Percentiles rank a stretch among this genome's conserved stretches.
phyloP scores from a whole-genome alignment of 2,329 filamentous ascomycete species.

The Paecilomyces variotii region DNA sequence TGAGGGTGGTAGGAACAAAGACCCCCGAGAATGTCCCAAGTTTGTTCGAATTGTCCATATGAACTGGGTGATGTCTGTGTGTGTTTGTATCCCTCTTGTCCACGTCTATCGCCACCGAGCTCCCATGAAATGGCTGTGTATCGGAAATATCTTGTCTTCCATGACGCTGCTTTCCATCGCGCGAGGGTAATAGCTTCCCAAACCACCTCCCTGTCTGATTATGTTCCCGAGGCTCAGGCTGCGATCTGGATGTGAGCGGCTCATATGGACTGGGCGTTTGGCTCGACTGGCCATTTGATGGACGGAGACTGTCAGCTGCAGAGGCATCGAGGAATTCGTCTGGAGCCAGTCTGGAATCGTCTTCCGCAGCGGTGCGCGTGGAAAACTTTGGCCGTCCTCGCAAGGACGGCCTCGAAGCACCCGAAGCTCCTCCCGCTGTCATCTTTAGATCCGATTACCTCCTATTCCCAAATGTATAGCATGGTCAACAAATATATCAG shows the following conservation, averaged over 20 bases:
- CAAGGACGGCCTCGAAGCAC: conserved; percentile 19
- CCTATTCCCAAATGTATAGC: background rate
- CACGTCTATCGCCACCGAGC: conserved; percentile 10
- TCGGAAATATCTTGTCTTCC: background rate
- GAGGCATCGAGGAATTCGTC: conserved; percentile 17
- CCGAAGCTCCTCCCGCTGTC: conserved; percentile 12
- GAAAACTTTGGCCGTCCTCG: conserved; percentile 32
- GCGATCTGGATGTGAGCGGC: conserved; percentile 9
- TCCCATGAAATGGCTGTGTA: conserved; percentile 3
- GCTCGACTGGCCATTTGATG: background rate
- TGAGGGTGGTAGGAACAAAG: conserved; percentile 81
- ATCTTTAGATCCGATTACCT: conserved; percentile 6
- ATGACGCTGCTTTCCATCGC: background rate
- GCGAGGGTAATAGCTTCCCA: background rate
- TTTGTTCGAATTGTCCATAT: conserved; percentile 44
- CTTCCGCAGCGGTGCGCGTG: conserved; percentile 29
- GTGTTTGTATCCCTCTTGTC: conserved; percentile 25
- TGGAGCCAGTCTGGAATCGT: conserved; percentile 27
- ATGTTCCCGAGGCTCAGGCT: background rate
- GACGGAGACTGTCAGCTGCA: conserved; percentile 1
- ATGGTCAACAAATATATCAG: background rate
- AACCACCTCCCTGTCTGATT: background rate
- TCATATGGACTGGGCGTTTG: conserved; percentile 17
- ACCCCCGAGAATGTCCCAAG: conserved; percentile 70
- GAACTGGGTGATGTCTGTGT: conserved; percentile 16